Percentiles rank a stretch among this genome's conserved stretches.
Conservation (phyloP, 352 stramenopile genomes). For the Pythium monospermum region DNA sequence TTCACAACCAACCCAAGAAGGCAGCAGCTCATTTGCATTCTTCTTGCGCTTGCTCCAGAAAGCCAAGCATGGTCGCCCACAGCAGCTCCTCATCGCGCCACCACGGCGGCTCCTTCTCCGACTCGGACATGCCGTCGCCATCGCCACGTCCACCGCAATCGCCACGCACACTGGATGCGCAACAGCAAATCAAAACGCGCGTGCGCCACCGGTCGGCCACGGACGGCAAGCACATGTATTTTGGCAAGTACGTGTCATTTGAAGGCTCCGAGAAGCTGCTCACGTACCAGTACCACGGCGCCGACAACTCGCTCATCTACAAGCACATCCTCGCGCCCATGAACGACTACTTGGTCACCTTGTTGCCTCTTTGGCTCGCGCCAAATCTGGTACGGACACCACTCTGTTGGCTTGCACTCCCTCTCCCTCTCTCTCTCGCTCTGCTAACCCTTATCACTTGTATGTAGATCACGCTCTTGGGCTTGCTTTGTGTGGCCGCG, state of each 20-base stretch:
- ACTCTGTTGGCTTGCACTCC: not conserved
- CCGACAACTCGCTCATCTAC: slow-evolving; percentile 86
- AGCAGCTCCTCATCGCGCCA: slow-evolving; percentile 5
- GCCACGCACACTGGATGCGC: slow-evolving; percentile 13
- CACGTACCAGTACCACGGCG: slow-evolving; percentile 83
- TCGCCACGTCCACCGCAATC: slow-evolving; percentile 14
- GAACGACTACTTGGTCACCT: slow-evolving; percentile 78
- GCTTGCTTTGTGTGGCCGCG: slow-evolving; percentile 53
- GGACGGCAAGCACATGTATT: slow-evolving; percentile 83
- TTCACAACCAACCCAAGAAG: too few relatives aligned
- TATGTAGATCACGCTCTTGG: slow-evolving; percentile 66
- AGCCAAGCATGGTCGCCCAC: too few relatives aligned
- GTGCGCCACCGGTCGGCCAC: slow-evolving; percentile 65
- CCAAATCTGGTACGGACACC: slow-evolving; percentile 70
- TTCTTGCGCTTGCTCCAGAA: too few relatives aligned
- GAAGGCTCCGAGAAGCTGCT: slow-evolving; percentile 82
- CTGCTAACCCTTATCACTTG: not conserved
- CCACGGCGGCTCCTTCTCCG: slow-evolving; percentile 14
- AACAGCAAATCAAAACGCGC: slow-evolving; percentile 48
- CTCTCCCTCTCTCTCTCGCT: not conserved
- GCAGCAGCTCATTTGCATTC: too few relatives aligned
- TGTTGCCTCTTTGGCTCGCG: slow-evolving; percentile 73
- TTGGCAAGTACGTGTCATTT: slow-evolving; percentile 84
- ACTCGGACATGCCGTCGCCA: slow-evolving; percentile 24
- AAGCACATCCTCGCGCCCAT: slow-evolving; percentile 83